Percentiles rank a stretch among this genome's conserved stretches.
Evolutionary conservation across 2,329 filamentous ascomycete genomes (phyloP).

Genomic region (Neonectria coccinea): DNA sequence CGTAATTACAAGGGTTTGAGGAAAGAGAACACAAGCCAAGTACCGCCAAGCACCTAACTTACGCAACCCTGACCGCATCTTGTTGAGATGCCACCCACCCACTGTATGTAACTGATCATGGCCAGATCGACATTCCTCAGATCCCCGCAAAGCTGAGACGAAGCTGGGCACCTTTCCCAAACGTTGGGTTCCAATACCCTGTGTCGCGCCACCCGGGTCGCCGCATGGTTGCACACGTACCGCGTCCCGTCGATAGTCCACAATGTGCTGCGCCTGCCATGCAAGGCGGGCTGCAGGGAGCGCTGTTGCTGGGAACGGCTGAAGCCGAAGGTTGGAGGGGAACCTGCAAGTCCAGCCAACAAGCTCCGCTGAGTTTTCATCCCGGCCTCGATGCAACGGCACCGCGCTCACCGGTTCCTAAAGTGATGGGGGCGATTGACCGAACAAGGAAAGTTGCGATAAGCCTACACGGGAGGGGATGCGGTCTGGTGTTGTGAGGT

Average conservation of each 20-base stretch:
- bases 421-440: not conserved
- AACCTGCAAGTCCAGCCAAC: conserved; percentile 13
- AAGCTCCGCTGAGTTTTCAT: not conserved
- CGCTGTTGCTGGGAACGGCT: conserved; percentile 17
- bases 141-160: not conserved
- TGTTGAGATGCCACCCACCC: conserved; percentile 6
- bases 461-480: not conserved
- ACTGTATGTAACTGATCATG: conserved; percentile 1
- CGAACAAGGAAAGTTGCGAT: not conserved
- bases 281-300: conserved; percentile 14
- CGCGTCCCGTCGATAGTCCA: conserved; percentile 6
- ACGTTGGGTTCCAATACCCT: not conserved
- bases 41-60: not conserved
- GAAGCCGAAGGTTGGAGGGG: conserved; percentile 13
- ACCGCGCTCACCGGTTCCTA: not conserved
- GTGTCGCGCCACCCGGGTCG: conserved; percentile 5
- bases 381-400: conserved; percentile 11
- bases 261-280: conserved; percentile 1
- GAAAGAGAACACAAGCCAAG: conserved; percentile 8
- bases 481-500: not conserved
- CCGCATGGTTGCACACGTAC: conserved; percentile 15
- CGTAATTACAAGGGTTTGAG: not conserved
- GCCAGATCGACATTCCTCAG: not conserved
- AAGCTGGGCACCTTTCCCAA: not conserved
- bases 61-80: conserved; percentile 7